These are phyloP conservation scores for Penicillium nordicum DNA, from an alignment of 2,329 filamentous ascomycete genomes.

Conservation along the genomic window DNA sequence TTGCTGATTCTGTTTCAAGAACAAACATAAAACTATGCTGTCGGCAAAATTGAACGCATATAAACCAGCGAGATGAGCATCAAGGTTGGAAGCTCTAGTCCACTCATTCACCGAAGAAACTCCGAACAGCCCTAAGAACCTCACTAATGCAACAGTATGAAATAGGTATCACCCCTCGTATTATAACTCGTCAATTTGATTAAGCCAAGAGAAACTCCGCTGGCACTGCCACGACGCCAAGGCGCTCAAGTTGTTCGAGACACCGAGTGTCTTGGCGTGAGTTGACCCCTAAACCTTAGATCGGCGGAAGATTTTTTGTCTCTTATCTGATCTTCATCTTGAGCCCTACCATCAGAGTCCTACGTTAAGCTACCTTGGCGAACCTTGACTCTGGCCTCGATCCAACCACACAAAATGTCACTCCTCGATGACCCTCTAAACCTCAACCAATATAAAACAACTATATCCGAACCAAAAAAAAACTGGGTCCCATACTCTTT, in stretches of 20 bases:
- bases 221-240: conserved; percentile 3
- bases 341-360: neutral
- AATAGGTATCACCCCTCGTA: too few species aligned
- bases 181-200: neutral
- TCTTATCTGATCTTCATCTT: conserved; percentile 4
- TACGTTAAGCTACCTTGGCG: neutral
- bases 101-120: neutral
- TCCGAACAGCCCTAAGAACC: neutral
- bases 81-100: neutral
- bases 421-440: neutral
- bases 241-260: neutral
- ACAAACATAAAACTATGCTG: too few species aligned
- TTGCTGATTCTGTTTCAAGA: too few species aligned
- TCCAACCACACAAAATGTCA: neutral
- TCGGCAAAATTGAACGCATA: neutral
- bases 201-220: neutral
- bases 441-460: conserved; percentile 5
- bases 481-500: neutral
- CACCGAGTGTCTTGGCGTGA: neutral
- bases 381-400: neutral
- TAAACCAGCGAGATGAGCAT: neutral
- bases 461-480: neutral
- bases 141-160: neutral
- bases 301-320: neutral
- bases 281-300: conserved; percentile 1